Evolutionary conservation across 2,329 filamentous ascomycete genomes (phyloP), one percentile per base, ranked within the genome.

Genomic region (Pseudogymnoascus sp.): DNA sequence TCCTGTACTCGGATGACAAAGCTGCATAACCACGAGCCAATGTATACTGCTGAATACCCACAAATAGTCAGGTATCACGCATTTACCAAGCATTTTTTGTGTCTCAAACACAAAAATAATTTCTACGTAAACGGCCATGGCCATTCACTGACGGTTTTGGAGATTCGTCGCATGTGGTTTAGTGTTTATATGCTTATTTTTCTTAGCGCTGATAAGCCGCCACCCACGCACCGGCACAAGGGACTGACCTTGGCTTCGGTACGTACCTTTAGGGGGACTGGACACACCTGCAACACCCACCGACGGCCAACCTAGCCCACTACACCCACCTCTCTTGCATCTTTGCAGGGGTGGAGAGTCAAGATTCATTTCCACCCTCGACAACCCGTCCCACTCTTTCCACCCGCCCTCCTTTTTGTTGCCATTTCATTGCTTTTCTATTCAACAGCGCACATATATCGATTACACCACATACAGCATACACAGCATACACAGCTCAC

Each of bases 11-110:
- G 1, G 47, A 54, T 54, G 47, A 33, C 47, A 54, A 54, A 54
- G 25, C 47, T n/a, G 25, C 43, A 30, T 50, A 50, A 54, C n/a
- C n/a, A 12, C 16, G 30, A n/a, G n/a, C 8, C 25, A 54, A 18
- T 54, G n/a, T 33, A 12, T 9, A 18, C 25, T 33, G 16, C n/a
- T 12, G 25, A 11, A 54, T 54, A 54, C 28, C 47, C 47, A 33
- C 47, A 54, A 54, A 54, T 54, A 54, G 4, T 54, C 28, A 54
- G 25, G 25, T 54, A 54, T 54, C 47, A 54, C 25, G 25, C 25
- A 54, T 54, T 12, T 33, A 54, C n/a, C 47, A 54, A 54, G 47
- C 25, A 33, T 33, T 54, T 54, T 18, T 33, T 12, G 25, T 54
- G 47, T 33, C 47, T 54, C 28, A 18, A 54, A 33, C 47, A 54